Conservation (phyloP, 2,329 filamentous ascomycete species). For the Epichloe glyceriae region DNA sequence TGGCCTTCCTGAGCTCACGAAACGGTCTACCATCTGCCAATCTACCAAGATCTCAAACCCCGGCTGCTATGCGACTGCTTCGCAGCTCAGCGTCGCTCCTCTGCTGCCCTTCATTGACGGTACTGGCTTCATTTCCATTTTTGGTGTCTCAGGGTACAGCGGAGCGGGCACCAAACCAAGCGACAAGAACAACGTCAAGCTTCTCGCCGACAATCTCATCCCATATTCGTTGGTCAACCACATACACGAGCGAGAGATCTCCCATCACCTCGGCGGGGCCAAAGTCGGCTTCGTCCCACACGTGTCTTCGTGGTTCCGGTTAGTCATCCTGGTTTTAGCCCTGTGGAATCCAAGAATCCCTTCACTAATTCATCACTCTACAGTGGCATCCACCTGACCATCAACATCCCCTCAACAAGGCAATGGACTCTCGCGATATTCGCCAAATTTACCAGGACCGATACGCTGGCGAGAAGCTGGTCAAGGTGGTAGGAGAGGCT, state of each 20-base stretch:
- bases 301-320: slow-evolving; percentile 78
- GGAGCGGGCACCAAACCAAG: slow-evolving; percentile 91
- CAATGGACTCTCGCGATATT: slow-evolving; percentile 84
- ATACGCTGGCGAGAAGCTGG: slow-evolving; percentile 88
- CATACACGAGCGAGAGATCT: slow-evolving; percentile 89
- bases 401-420: slow-evolving; percentile 73
- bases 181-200: slow-evolving; percentile 82
- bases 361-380: background rate
- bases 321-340: background rate
- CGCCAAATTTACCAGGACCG: slow-evolving; percentile 91
- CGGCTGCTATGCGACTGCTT: slow-evolving; percentile 88
- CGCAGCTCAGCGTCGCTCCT: slow-evolving; percentile 79
- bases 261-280: slow-evolving; percentile 56
- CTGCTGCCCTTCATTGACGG: slow-evolving; percentile 46
- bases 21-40: slow-evolving; percentile 61
- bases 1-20: slow-evolving; percentile 74
- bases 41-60: slow-evolving; percentile 82
- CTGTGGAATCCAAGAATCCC: too few species aligned
- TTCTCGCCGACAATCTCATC: slow-evolving; percentile 59
- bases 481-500: slow-evolving; percentile 82
- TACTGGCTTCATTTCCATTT: slow-evolving; percentile 60
- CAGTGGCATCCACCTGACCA: slow-evolving; percentile 82
- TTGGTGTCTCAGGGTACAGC: slow-evolving; percentile 88
- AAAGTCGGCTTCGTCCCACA: slow-evolving; percentile 78
- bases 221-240: slow-evolving; percentile 72